These are phyloP conservation scores for Phycomyces blakesleeanus DNA, from an alignment of 192 early-diverging fungal genomes.

Conservation along the genomic window DNA sequence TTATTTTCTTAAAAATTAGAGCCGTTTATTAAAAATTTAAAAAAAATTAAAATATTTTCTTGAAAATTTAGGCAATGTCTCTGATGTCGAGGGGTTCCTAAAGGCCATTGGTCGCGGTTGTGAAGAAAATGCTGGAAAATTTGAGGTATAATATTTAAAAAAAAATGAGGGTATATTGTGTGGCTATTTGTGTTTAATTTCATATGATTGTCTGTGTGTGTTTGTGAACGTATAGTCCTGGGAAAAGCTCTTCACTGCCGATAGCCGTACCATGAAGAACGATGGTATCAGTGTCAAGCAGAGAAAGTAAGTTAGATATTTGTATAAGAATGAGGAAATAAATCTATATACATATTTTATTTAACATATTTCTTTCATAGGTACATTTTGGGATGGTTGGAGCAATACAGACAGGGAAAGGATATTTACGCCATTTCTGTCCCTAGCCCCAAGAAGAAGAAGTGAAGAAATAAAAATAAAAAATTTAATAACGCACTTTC, in stretches of 20 bases:
- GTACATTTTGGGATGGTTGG: conserved; percentile 8
- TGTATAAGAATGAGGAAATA: too few species aligned
- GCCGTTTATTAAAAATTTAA: neutral
- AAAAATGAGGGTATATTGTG: neutral
- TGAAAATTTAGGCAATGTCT: neutral
- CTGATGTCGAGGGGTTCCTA: conserved; percentile 8
- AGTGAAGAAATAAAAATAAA: neutral
- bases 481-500: neutral
- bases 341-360: neutral
- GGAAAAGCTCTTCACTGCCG: conserved; percentile 3
- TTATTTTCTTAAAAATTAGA: neutral
- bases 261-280: conserved; percentile 4
- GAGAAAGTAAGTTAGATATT: conserved; percentile 3
- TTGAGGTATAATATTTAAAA: too few species aligned
- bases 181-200: neutral
- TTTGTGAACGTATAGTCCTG: neutral
- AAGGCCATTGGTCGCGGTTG: conserved; percentile 11
- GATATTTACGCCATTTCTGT: neutral
- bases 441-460: conserved; percentile 12
- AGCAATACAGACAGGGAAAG: conserved; percentile 3
- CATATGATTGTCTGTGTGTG: too few species aligned
- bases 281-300: conserved; percentile 5
- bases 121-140: conserved; percentile 1
- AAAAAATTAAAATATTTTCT: too few species aligned
- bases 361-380: neutral